Evolutionary conservation across 352 stramenopile species (phyloP), one percentile per base, ranked within the genome.

Genomic region (Globisporangium nodosum): DNA sequence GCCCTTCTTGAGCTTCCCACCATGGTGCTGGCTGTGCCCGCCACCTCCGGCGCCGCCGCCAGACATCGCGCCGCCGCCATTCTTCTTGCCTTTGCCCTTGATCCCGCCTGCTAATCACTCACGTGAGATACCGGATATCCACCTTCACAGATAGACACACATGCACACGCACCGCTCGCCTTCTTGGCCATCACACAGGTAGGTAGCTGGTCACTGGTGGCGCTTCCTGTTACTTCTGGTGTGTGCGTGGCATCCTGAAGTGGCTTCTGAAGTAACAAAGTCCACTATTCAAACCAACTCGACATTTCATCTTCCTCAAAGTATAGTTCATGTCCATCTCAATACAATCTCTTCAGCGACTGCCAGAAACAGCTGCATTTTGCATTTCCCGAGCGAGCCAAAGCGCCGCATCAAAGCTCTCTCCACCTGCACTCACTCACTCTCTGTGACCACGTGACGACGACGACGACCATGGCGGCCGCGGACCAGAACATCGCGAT

Each of bases 401-500:
- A 18, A 18, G 13, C 40, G n/a, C 1, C 15, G n/a, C 52, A 27
- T 1, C 24, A 27, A 27, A 27, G 24, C 24, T 27, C 24, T 27
- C 24, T 27, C 24, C 24, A 27, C 24, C 24, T 27, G 24, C 24
- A 27, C 24, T 27, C 24, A 3, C 24, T 27, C 24, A 27, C 24
- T 27, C 24, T 27, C 24, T 27, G 24, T 27, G 24, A 27, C 24
- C 24, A 27, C 24, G 24, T 27, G 24, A 27, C 24, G 24, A 27
- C 24, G 24, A 27, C 24, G 24, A 27, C 24, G 24, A 60, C 37
- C 16, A 93, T 92, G 84, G 76, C 81, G 56, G 74, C 80, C 42
- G 79, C 82, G 30, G 86, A 93, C 61, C 82, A 94, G 79, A 90
- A 76, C 66, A 95, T 95, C 73, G 92, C 88, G 56, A 97, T 98